Evolutionary conservation across 176 grass and related monocot species (phyloP).

Genomic region (Bonia amplexicaulis): DNA sequence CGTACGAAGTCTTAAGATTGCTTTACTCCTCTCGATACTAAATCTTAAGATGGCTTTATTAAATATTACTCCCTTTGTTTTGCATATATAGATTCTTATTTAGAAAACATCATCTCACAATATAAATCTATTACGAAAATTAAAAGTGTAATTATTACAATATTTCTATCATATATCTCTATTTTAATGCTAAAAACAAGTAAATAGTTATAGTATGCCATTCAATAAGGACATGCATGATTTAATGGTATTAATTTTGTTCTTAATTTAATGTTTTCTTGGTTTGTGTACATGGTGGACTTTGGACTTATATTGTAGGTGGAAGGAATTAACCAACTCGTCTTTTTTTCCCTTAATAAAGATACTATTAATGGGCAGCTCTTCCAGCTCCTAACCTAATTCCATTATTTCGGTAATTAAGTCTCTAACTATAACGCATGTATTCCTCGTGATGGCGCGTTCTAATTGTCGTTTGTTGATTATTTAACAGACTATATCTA

Average conservation of each 20-base stretch:
- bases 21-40: background rate
- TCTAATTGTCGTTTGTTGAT: background rate
- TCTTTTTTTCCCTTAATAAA: background rate
- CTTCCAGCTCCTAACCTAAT: background rate
- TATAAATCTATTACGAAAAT: too few relatives aligned
- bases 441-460: background rate
- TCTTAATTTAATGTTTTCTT: too few relatives aligned
- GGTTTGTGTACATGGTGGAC: too few relatives aligned
- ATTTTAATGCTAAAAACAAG: too few relatives aligned
- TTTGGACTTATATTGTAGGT: too few relatives aligned
- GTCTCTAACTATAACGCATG: background rate
- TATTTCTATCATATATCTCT: too few relatives aligned
- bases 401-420: background rate
- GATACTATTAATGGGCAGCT: background rate
- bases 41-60: background rate
- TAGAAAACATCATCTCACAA: too few relatives aligned
- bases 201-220: too few relatives aligned
- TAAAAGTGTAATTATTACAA: too few relatives aligned
- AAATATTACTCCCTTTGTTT: background rate
- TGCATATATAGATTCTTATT: too few relatives aligned
- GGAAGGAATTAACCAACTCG: background rate
- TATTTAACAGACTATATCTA: background rate
- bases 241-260: too few relatives aligned
- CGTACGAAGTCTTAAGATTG: background rate
- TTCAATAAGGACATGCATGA: too few relatives aligned